Percentiles rank a stretch among this genome's conserved stretches.
These are phyloP conservation scores for Pestalotiopsis sp. DNA, from an alignment of 2,329 filamentous ascomycete genomes.

Conservation along the genomic window DNA sequence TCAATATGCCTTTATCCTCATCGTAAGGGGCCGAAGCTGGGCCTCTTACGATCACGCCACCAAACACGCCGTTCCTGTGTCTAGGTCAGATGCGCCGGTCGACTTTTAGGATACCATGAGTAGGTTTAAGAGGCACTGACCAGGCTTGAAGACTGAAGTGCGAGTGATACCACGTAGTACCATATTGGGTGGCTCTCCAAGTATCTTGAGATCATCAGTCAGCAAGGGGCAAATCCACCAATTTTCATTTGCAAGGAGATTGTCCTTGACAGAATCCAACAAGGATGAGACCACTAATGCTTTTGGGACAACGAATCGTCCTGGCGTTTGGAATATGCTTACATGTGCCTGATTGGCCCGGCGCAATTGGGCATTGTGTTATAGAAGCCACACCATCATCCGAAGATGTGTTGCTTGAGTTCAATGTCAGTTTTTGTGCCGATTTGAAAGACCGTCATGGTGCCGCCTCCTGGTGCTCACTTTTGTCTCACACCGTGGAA, in stretches of 20 bases:
- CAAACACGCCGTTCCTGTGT: constrained; percentile 56
- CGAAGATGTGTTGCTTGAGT: constrained; percentile 45
- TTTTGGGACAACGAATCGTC: background rate
- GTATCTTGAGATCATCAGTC: background rate
- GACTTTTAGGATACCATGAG: background rate
- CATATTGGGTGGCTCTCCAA: constrained; percentile 40
- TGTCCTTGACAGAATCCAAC: background rate
- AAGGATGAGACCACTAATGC: background rate
- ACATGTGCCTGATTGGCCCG: constrained; percentile 54
- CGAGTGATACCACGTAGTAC: constrained; percentile 63
- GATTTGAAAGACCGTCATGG: background rate
- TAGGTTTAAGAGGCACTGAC: background rate
- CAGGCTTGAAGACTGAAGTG: constrained; percentile 54
- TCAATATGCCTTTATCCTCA: constrained; percentile 61
- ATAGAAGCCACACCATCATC: constrained; percentile 59
- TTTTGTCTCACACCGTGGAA: constrained; percentile 66
- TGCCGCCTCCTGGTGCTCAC: background rate
- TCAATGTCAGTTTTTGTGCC: background rate
- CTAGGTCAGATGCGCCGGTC: background rate
- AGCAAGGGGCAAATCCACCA: background rate
- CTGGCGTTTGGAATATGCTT: constrained; percentile 41
- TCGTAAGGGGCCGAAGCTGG: constrained; percentile 64
- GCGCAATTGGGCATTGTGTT: constrained; percentile 54
- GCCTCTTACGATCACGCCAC: constrained; percentile 64
- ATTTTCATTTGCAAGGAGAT: background rate